Conservation (phyloP, 768 basidiomycete species). For the Termitomyces sp. region DNA sequence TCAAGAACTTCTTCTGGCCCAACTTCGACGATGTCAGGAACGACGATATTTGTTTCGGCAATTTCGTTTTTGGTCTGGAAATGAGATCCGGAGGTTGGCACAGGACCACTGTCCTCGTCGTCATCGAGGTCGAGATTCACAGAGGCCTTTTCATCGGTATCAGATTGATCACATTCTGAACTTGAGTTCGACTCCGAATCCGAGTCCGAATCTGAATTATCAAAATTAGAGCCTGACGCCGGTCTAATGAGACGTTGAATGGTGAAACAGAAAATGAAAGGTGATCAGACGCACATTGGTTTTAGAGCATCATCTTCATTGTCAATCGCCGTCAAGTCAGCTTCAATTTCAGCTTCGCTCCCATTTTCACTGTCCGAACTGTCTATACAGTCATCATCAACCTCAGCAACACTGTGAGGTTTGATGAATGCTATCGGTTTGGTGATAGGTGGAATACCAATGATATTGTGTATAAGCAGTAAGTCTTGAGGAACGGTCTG, state of each 20-base stretch:
- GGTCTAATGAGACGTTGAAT: conserved; percentile 12
- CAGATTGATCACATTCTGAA: conserved; percentile 22
- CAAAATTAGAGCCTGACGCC: neutral
- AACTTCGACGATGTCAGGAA: conserved; percentile 65
- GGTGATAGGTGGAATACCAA: conserved; percentile 32
- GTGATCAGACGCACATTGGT: conserved; percentile 11
- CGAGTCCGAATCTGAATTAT: conserved; percentile 16
- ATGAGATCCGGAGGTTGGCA: conserved; percentile 36
- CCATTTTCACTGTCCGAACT: conserved; percentile 52
- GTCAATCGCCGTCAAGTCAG: conserved; percentile 41
- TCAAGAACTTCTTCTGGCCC: conserved; percentile 64
- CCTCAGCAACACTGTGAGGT: neutral
- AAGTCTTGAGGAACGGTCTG: conserved; percentile 68
- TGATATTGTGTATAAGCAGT: conserved; percentile 64
- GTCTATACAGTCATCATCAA: conserved; percentile 43
- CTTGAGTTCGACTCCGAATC: conserved; percentile 40
- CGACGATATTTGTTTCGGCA: conserved; percentile 48
- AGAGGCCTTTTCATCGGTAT: conserved; percentile 14
- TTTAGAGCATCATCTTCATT: conserved; percentile 35
- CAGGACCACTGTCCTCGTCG: conserved; percentile 48
- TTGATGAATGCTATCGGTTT: neutral
- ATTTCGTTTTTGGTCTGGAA: conserved; percentile 72
- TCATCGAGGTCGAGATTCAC: conserved; percentile 43
- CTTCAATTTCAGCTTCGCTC: conserved; percentile 75
- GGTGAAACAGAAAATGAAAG: conserved; percentile 8